phyloP scores from a whole-genome alignment of 2,329 filamentous ascomycete genomes.

The Juglanconis juglandina region DNA sequence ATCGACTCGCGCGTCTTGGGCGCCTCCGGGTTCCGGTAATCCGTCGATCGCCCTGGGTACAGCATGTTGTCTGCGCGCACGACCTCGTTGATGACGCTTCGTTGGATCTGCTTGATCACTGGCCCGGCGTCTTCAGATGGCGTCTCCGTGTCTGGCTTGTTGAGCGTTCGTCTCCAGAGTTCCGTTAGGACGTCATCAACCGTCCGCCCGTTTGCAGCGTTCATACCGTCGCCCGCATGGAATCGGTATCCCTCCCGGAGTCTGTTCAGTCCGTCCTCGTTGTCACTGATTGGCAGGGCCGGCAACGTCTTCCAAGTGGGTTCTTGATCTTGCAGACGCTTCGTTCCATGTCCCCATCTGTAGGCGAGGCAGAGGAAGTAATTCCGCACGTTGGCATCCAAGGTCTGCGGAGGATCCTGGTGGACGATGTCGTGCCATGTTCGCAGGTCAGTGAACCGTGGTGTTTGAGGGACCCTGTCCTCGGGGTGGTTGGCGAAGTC shows the following conservation, averaged over 20 bases:
- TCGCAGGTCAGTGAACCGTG: constrained; percentile 9
- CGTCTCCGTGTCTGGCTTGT: constrained; percentile 21
- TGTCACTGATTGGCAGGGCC: not conserved
- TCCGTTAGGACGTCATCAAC: not conserved
- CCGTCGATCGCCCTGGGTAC: constrained; percentile 32
- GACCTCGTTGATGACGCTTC: constrained; percentile 41
- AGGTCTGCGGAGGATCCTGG: not conserved
- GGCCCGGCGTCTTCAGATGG: constrained; percentile 20
- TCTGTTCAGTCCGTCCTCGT: not conserved
- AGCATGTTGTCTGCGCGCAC: constrained; percentile 40
- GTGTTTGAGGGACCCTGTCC: not conserved
- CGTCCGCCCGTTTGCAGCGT: not conserved
- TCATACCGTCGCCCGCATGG: not conserved
- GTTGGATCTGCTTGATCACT: constrained; percentile 29
- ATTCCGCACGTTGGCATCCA: not conserved
- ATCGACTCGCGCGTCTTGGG: constrained; percentile 27
- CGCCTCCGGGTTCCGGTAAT: constrained; percentile 23
- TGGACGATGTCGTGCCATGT: constrained; percentile 10
- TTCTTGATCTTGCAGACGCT: not conserved
- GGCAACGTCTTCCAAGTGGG: not conserved
- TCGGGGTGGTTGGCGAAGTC: not conserved
- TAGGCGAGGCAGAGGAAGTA: constrained; percentile 15
- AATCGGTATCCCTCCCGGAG: not conserved
- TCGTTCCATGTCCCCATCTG: constrained; percentile 9
- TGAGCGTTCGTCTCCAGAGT: not conserved